Evolutionary conservation across 306 rosid species (phyloP).

Genomic region (Trifolium repens): DNA sequence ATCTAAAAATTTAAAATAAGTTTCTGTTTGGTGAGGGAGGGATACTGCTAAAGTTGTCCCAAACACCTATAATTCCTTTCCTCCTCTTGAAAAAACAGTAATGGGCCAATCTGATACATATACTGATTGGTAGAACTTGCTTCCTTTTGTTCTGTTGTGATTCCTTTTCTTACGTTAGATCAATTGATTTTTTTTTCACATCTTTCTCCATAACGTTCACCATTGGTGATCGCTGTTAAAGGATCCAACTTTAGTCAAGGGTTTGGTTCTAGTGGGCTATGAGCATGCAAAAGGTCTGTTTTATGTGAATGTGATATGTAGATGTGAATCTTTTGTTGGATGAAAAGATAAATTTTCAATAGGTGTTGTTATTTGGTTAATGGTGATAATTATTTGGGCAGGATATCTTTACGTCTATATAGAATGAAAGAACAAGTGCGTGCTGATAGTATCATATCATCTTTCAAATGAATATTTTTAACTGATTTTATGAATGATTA

Average conservation of each 20-base stretch:
- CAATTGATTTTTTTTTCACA: background rate
- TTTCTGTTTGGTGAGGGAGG: background rate
- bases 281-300: background rate
- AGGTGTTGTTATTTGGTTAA: conserved; percentile 19
- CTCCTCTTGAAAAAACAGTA: background rate
- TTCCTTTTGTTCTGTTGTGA: conserved; percentile 10
- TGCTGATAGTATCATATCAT: background rate
- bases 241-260: background rate
- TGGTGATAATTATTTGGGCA: conserved; percentile 12
- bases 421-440: background rate
- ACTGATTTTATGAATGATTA: conserved; percentile 32
- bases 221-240: conserved; percentile 2
- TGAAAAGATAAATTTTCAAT: conserved; percentile 1
- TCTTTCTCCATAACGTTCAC: background rate
- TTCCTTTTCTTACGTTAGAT: background rate
- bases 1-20: background rate
- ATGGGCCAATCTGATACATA: background rate
- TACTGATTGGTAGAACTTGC: background rate
- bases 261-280: background rate
- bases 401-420: background rate
- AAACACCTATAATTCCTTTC: background rate
- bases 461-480: background rate
- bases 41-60: background rate
- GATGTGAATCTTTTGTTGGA: conserved; percentile 23
- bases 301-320: conserved; percentile 10